Evolutionary conservation across 352 stramenopile genomes (phyloP).

Genomic region (Peronospora tabacina): DNA sequence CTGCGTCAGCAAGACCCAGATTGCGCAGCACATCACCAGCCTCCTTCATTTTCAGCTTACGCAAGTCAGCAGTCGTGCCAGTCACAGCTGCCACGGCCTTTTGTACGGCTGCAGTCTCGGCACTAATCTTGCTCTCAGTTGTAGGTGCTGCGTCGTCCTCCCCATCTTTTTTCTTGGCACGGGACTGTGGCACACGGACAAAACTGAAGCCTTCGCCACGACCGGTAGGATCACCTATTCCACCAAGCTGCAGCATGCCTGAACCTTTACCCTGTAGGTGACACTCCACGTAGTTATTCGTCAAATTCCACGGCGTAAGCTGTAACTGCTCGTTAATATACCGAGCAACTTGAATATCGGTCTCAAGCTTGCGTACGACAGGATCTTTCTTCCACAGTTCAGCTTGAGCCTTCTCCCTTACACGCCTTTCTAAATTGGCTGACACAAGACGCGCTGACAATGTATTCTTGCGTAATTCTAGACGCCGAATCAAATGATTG

Average conservation of each 20-base stretch:
- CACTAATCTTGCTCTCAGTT: constrained; percentile 35
- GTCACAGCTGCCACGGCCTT: constrained; percentile 74
- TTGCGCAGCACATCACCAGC: constrained; percentile 73
- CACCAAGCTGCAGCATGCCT: constrained; percentile 71
- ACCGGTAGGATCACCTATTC: constrained; percentile 72
- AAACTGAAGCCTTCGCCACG: constrained; percentile 84
- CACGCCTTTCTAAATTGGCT: constrained; percentile 39
- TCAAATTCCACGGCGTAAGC: constrained; percentile 79
- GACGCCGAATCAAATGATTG: constrained; percentile 58
- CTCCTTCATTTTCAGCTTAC: constrained; percentile 85
- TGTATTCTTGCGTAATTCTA: constrained; percentile 58
- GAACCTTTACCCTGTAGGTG: constrained; percentile 80
- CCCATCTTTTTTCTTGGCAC: constrained; percentile 76
- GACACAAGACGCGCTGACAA: constrained; percentile 49
- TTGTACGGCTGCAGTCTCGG: constrained; percentile 57
- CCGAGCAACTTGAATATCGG: constrained; percentile 70
- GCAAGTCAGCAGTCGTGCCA: constrained; percentile 75
- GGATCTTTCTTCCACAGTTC: constrained; percentile 67
- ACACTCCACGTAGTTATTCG: constrained; percentile 82
- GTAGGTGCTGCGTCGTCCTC: constrained; percentile 47
- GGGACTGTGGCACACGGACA: constrained; percentile 63
- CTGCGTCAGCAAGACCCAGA: constrained; percentile 59
- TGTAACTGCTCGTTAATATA: constrained; percentile 77
- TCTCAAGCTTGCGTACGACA: constrained; percentile 65
- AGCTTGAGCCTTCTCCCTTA: constrained; percentile 53